These are phyloP conservation scores for Fusarium pininemorale DNA, from an alignment of 2,329 filamentous ascomycete genomes.

Conservation along the genomic window DNA sequence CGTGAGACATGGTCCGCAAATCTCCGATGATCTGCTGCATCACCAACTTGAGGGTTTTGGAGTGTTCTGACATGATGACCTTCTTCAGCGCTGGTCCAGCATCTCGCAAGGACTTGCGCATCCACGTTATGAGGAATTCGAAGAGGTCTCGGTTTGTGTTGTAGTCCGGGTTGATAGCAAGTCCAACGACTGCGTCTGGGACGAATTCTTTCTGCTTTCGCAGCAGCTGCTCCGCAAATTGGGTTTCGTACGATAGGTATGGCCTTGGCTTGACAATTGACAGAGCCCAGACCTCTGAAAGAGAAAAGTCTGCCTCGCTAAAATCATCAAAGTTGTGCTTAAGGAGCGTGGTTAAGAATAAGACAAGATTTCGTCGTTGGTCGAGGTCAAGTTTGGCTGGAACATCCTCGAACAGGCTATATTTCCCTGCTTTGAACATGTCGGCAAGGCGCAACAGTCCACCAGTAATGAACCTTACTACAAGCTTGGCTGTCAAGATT, in stretches of 20 bases:
- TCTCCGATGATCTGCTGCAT: conserved; percentile 66
- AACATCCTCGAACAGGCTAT: conserved; percentile 58
- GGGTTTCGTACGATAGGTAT: conserved; percentile 59
- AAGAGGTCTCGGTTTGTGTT: conserved; percentile 60
- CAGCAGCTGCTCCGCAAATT: conserved; percentile 58
- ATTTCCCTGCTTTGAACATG: conserved; percentile 59
- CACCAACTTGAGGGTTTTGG: conserved; percentile 53
- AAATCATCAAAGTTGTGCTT: conserved; percentile 58
- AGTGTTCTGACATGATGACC: conserved; percentile 52
- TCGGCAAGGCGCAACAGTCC: conserved; percentile 55
- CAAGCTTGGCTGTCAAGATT: conserved; percentile 56
- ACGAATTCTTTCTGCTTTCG: conserved; percentile 55
- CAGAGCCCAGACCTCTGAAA: conserved; percentile 63
- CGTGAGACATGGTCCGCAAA: conserved; percentile 50
- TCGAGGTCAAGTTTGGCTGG: conserved; percentile 52
- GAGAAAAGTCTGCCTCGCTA: conserved; percentile 54
- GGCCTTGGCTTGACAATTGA: conserved; percentile 60
- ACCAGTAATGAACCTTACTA: conserved; percentile 55
- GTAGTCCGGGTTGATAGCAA: conserved; percentile 57
- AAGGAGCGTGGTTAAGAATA: conserved; percentile 63
- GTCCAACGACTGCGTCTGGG: conserved; percentile 49
- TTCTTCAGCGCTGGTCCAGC: conserved; percentile 49
- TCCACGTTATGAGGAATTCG: conserved; percentile 57
- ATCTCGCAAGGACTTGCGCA: conserved; percentile 59
- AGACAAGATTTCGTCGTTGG: conserved; percentile 56